Base-by-base conservation (phyloP, 805 yeast genomes). In the Spathaspora girioi region DNA sequence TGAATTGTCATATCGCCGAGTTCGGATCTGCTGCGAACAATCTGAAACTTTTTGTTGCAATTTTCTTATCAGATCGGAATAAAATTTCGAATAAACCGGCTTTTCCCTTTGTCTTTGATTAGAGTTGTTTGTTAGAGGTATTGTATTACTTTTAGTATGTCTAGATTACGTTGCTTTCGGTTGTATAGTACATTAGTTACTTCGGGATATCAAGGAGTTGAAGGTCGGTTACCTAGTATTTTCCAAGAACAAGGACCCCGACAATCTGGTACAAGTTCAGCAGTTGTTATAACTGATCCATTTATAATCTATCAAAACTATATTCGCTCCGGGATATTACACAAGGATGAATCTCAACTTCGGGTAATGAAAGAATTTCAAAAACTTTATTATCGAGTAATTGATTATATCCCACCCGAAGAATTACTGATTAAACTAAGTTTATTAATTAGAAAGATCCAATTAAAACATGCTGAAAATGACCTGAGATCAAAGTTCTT, bases 351-450 rank as follows among this genome's bases (percentile, higher is more conserved):
- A 19, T 70, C 71, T n/a, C 92, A 82, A 61, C 67, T 80, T n/a
- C 67, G 89, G 38, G 81, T 80, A 1, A 86, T 83, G 59, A 75
- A 78, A 31, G 86, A 82, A 64, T 78, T 83, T 54, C 91, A 82
- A 55, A 82, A 78, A 57, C 67, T 83, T 12, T 84, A 83, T 59
- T 69, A 75, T 50, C 68, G 87, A 11, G 78, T 85, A 14, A 71
- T 78, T 38, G 86, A 83, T 58, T 87, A 86, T 62, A 58, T 57
- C 2, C 89, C 91, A 0, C 76, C 82, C 3, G 73, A 69, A 23
- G 79, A 79, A 38, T 69, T 73, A 15, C 67, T 65, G 45, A 69
- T 79, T 40, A 69, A 69, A 53, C 75, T 81, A 51, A 76, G 79
- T 48, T 55, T 73, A 11, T 41, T 73, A 48, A 63, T 66, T 47